Base-by-base conservation (phyloP, 1,284 basidiomycete genomes). In the Cystobasidium pallidum region DNA sequence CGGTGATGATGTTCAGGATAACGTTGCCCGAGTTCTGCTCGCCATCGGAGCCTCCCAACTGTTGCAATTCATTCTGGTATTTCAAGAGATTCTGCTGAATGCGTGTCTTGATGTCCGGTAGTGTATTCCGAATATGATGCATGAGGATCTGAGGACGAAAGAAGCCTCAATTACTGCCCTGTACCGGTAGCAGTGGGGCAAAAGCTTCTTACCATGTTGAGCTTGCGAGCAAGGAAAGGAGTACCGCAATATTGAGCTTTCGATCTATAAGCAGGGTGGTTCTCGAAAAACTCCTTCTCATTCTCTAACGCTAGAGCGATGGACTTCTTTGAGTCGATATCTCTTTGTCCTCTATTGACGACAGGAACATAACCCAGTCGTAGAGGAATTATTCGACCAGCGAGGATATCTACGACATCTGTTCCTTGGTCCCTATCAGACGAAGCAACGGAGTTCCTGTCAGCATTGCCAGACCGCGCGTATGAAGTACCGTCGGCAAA, bases 171-270 rank as follows among this genome's bases (percentile, higher is more conserved):
- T 30, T 19, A 45, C 32, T 24, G 49, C 21, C 19, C 1, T 1
- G 3, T n/a, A 3, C n/a, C 6, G 0, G 26, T 7, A 19, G 24
- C 32, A 3, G 30, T 4, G 24, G 4, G 28, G n/a, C 8, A 19
- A 28, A 15, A 36, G 24, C 10, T 21, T 24, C 63, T 32, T 75
- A 92, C 92, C 85, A 92, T 90, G 82, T 98, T 99, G 76, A 99
- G 88, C 83, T 96, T 96, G 76, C 92, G 87, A 0, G 95, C 94
- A 61, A 99, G 87, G 88, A 95, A 99, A 8, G 95, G 94, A 0
- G 95, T 99, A 74, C 95, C 95, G 78, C 95, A 99, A 82, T 94
- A 99, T 78, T 93, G 89, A 8, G 92, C 88, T 83, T 98, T 98
- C 80, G 88, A 87, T 79, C 92, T 90, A 83, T 99, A 99, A 63